phyloP scores from a whole-genome alignment of 2,329 filamentous ascomycete genomes.

The Trichothecium roseum region DNA sequence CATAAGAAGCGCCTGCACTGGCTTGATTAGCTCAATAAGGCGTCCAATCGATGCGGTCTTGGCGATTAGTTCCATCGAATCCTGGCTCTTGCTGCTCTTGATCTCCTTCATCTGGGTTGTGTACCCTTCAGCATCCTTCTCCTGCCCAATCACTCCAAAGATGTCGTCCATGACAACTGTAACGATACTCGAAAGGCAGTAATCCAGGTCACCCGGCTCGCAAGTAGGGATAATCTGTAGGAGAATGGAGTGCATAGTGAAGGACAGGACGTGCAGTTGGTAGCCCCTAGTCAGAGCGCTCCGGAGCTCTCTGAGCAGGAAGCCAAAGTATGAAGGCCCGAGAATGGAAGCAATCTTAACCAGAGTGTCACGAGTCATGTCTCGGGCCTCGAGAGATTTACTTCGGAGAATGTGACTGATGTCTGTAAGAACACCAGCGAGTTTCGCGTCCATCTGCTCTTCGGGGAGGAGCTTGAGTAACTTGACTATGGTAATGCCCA shows the following conservation, averaged over 20 bases:
- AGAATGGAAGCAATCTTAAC: conserved; percentile 73
- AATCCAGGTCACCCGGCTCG: conserved; percentile 75
- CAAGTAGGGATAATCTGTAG: conserved; percentile 64
- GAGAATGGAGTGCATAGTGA: conserved; percentile 85
- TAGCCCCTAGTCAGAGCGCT: conserved; percentile 77
- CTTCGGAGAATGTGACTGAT: conserved; percentile 89
- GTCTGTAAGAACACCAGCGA: conserved; percentile 80
- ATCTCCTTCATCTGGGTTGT: conserved; percentile 94
- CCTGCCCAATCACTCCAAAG: conserved; percentile 83
- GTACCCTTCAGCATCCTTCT: conserved; percentile 96
- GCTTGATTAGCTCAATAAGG: conserved; percentile 65
- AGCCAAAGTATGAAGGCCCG: conserved; percentile 75
- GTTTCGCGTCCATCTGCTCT: conserved; percentile 58
- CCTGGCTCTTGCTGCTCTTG: conserved; percentile 95
- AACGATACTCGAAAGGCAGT: conserved; percentile 70
- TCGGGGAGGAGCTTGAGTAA: conserved; percentile 71
- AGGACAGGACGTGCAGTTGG: conserved; percentile 90
- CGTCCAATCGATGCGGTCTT: conserved; percentile 67
- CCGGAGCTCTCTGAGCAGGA: conserved; percentile 84
- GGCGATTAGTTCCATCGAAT: conserved; percentile 89
- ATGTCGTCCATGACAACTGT: conserved; percentile 93
- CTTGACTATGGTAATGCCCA: conserved; percentile 82
- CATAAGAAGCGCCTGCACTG: conserved; percentile 66
- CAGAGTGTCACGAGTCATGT: conserved; percentile 82
- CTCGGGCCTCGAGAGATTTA: conserved; percentile 76